These are phyloP conservation scores for Sodiomyces alkalinus DNA, from an alignment of 2,329 filamentous ascomycete species.

Conservation along the genomic window DNA sequence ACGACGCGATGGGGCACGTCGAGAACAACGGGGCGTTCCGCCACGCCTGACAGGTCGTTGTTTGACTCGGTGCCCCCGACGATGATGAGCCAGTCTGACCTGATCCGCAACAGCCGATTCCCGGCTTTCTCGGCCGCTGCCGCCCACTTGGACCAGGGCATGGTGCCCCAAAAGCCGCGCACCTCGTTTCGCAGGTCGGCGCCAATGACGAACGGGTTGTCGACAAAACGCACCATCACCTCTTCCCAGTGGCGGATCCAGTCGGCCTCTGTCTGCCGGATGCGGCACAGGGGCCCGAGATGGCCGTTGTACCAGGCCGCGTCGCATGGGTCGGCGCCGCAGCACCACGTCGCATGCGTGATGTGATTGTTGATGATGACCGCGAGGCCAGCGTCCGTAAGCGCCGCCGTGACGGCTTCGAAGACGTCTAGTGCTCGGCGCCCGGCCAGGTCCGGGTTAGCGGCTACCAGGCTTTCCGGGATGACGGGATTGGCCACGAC, in stretches of 20 bases:
- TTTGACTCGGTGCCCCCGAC: conserved; percentile 53
- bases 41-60: conserved; percentile 46
- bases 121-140: conserved; percentile 47
- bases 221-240: conserved; percentile 42
- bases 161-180: conserved; percentile 52
- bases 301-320: conserved; percentile 52
- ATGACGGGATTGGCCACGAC: conserved; percentile 44
- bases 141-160: conserved; percentile 51
- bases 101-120: conserved; percentile 43
- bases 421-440: conserved; percentile 44
- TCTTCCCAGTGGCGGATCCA: conserved; percentile 54
- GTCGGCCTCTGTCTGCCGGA: conserved; percentile 46
- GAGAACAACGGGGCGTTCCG: conserved; percentile 39
- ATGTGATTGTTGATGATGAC: conserved; percentile 60
- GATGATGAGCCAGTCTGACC: conserved; percentile 49
- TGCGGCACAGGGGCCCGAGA: conserved; percentile 41
- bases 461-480: conserved; percentile 31
- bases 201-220: conserved; percentile 48
- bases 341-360: conserved; percentile 54
- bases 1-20: conserved; percentile 40
- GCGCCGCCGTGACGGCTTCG: conserved; percentile 38
- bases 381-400: conserved; percentile 46
- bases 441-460: conserved; percentile 45
- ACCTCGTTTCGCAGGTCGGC: conserved; percentile 56
- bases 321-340: conserved; percentile 52